A percentile compares a stretch with the other conserved stretches of the same genome.
Conservation (phyloP, 768 basidiomycete genomes). For the Podaxis sp. region DNA sequence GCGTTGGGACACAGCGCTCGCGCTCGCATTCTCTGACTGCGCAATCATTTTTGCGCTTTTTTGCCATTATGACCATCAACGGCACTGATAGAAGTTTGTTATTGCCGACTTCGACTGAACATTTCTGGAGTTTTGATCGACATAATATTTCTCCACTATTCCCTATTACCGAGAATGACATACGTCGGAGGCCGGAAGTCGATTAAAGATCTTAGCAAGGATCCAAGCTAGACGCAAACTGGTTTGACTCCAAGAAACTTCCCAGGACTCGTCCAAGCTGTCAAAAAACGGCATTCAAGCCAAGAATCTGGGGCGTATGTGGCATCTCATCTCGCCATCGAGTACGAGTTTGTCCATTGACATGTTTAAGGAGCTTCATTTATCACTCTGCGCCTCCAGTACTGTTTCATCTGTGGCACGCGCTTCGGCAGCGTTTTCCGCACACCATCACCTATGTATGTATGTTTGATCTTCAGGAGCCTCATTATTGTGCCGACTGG, state of each 20-base stretch:
- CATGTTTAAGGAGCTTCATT: not conserved
- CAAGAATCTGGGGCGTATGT: not conserved
- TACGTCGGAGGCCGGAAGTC: not conserved
- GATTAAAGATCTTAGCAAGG: not conserved
- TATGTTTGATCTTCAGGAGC: not conserved
- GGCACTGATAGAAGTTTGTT: not conserved
- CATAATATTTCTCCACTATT: conserved; percentile 10
- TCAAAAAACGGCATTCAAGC: not conserved
- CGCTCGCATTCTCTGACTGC: not conserved
- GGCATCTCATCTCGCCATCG: not conserved
- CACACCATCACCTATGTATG: not conserved
- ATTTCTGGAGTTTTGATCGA: conserved; percentile 5
- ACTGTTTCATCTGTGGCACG: not conserved
- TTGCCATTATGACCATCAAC: not conserved
- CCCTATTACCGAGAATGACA: not conserved
- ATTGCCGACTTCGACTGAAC: not conserved
- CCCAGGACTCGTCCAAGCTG: not conserved
- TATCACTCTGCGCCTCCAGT: not conserved
- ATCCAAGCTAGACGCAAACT: not conserved
- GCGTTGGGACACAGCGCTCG: not conserved
- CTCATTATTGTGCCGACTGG: not conserved
- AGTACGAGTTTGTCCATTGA: not conserved
- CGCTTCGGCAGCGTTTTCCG: not conserved
- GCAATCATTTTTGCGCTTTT: not conserved
- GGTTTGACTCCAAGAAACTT: not conserved